Evolutionary conservation across 2,329 filamentous ascomycete genomes (phyloP), one percentile per base, ranked within the genome.

Genomic region (Stagonosporopsis cucurbitacearum): DNA sequence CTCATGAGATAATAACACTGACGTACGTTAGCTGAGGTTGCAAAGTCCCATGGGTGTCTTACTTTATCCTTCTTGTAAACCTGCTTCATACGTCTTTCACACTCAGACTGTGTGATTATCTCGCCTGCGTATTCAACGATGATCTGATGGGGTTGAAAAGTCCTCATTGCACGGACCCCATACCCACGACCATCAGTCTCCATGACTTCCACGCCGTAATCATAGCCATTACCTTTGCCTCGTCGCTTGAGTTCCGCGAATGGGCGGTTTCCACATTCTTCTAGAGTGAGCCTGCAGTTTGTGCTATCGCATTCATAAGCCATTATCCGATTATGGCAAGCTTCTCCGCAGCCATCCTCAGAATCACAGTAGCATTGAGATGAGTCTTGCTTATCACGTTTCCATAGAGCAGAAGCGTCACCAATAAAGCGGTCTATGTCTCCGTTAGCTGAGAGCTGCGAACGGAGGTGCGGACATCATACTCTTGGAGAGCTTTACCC

Each of bases 1-100:
- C 92, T 92, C 95, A 99, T 99, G 45, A 99, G 82, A 75, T 99
- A 99, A 77, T 96, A 98, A 77, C 92, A 96, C 91, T 96, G 65
- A 19, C 39, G 49, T 2, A 37, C 17, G 62, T 73, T 47, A 73
- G 68, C 50, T 33, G 23, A 28, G 13, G 8, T n/a, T 7, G 12
- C 26, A 5, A 11, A 32, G 17, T 11, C 23, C 41, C 6, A 25
- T 9, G 17, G 5, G 33, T 20, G 25, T 23, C 86, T 75, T 75
- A 96, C 92, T 78, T 95, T 89, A 67, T 96, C 96, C 72, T 96
- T 86, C 75, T 95, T 96, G 80, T 99, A 99, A 56, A 90, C 85
- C 60, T 94, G 89, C 57, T 90, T 92, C 93, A 98, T 97, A 51
- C 95, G 88, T 42, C 90, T 86, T 73, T 98, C 92, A 70, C 93